Conservation (phyloP, 139 green algal genomes). For the Micractinium sp. region DNA sequence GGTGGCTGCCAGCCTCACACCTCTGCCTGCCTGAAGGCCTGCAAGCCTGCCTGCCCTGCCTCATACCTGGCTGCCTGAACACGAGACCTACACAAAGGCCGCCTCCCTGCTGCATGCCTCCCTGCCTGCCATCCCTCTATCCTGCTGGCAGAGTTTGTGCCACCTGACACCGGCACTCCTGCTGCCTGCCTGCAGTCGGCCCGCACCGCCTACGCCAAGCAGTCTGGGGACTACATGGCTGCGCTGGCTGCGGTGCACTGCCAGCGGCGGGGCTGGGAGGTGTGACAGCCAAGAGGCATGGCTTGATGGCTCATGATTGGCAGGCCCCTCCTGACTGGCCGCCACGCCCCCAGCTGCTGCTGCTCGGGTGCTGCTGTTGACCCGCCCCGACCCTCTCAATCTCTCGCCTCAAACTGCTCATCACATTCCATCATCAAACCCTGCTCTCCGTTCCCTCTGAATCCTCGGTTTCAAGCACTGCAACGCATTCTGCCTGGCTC, state of each 20-base stretch:
- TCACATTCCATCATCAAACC: not conserved
- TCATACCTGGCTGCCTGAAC: too few relatives aligned
- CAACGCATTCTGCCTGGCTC: not conserved
- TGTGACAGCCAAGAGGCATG: not conserved
- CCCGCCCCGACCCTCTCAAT: too few relatives aligned
- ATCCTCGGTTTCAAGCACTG: too few relatives aligned
- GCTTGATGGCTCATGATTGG: too few relatives aligned
- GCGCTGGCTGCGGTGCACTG: slow-evolving; percentile 69
- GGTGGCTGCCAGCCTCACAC: not conserved
- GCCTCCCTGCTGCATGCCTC: too few relatives aligned
- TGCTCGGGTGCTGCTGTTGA: not conserved
- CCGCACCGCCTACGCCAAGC: slow-evolving; percentile 66
- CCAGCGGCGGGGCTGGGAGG: slow-evolving; percentile 52
- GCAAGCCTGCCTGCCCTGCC: not conserved
- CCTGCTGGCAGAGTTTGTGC: too few relatives aligned
- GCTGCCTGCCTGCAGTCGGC: slow-evolving; percentile 32
- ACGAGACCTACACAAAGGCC: too few relatives aligned
- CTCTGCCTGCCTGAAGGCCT: not conserved
- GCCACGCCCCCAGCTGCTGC: not conserved
- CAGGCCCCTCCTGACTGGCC: too few relatives aligned
- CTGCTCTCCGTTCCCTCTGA: not conserved
- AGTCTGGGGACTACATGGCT: slow-evolving; percentile 83
- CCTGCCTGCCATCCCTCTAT: too few relatives aligned
- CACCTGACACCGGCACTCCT: not conserved
- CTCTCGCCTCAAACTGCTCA: not conserved